These are phyloP conservation scores for Phytophthora sojae DNA, from an alignment of 352 stramenopile species.

Conservation along the genomic window DNA sequence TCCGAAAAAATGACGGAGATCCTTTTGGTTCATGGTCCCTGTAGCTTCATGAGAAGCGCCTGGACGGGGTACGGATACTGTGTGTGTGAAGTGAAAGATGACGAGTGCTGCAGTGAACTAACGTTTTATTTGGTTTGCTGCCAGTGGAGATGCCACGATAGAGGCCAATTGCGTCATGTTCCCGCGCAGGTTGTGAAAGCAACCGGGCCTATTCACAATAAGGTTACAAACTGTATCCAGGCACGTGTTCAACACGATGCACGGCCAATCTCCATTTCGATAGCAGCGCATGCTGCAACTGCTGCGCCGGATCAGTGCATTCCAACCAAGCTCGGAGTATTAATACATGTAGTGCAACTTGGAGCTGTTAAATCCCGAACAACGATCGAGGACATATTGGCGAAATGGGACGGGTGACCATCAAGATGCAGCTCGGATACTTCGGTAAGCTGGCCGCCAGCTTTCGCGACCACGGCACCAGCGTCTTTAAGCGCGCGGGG, in stretches of 20 bases:
- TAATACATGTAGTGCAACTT: too few species aligned
- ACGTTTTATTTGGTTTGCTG: neutral
- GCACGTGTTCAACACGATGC: neutral
- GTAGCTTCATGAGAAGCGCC: slow-evolving; percentile 24
- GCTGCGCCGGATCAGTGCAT: too few species aligned
- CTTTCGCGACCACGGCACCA: neutral
- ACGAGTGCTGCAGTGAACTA: neutral
- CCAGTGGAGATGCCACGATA: neutral
- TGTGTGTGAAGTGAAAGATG: too few species aligned
- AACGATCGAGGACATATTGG: too few species aligned
- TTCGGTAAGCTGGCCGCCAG: neutral
- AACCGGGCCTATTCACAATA: neutral
- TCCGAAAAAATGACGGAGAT: slow-evolving; percentile 25
- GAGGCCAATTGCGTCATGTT: neutral
- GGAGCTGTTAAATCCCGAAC: too few species aligned
- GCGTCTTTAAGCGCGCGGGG: neutral
- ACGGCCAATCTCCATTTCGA: neutral
- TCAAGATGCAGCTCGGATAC: neutral
- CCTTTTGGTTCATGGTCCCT: slow-evolving; percentile 29
- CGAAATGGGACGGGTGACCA: neutral
- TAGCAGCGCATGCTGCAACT: too few species aligned
- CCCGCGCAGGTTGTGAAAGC: neutral
- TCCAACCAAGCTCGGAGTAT: neutral
- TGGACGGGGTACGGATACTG: slow-evolving; percentile 20
- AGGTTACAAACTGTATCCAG: neutral